These are phyloP conservation scores for Lipomyces yamanashiensis DNA, from an alignment of 805 yeast species.

Conservation along the genomic window DNA sequence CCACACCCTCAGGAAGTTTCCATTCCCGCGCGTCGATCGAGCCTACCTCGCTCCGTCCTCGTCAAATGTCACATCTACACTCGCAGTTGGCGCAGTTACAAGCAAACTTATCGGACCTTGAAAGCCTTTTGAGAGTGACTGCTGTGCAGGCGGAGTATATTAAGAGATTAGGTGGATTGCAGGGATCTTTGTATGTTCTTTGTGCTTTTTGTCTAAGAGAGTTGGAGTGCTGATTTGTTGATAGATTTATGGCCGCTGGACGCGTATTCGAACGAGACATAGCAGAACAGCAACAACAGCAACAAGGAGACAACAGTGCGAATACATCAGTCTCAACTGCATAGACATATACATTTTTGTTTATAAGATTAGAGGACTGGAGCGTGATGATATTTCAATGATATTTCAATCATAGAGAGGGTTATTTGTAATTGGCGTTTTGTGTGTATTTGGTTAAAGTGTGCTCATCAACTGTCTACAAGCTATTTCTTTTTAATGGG, in stretches of 20 bases:
- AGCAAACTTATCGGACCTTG: conserved; percentile 59
- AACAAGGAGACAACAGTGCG: background rate
- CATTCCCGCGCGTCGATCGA: conserved; percentile 25
- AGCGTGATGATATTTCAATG: too few species aligned
- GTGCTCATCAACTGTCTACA: too few species aligned
- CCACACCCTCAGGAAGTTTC: conserved; percentile 1
- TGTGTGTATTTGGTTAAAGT: too few species aligned
- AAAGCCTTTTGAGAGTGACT: conserved; percentile 56
- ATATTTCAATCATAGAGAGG: too few species aligned
- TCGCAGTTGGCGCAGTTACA: conserved; percentile 61
- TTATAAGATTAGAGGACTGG: too few species aligned
- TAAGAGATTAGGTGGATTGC: conserved; percentile 59
- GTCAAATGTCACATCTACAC: conserved; percentile 57
- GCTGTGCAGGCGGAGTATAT: conserved; percentile 58
- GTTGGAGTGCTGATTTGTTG: background rate
- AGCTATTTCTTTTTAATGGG: too few species aligned
- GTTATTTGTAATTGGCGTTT: too few species aligned
- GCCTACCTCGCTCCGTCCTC: conserved; percentile 40
- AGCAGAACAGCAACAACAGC: conserved; percentile 12
- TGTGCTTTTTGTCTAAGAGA: too few species aligned
- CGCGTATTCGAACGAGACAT: conserved; percentile 43
- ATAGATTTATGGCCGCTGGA: conserved; percentile 45
- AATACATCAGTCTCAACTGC: background rate
- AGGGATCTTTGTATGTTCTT: conserved; percentile 55
- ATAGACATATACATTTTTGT: too few species aligned